These are phyloP conservation scores for Brassica cretica DNA, from an alignment of 345 rosid species.

Conservation along the genomic window DNA sequence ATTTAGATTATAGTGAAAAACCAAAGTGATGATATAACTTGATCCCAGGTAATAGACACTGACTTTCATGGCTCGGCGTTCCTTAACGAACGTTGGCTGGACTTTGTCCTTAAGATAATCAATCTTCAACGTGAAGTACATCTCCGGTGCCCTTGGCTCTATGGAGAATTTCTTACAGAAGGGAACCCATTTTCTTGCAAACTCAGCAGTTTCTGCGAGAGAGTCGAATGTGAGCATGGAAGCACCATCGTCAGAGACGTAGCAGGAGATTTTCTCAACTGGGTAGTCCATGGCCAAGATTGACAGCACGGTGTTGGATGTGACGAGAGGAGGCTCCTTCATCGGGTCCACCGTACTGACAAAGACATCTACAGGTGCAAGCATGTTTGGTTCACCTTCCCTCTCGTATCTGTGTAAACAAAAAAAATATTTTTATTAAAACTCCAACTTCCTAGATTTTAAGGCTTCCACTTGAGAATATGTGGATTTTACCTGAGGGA, in stretches of 20 bases:
- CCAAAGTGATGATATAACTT: neutral
- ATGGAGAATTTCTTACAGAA: slow-evolving; percentile 73
- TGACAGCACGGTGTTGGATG: slow-evolving; percentile 84
- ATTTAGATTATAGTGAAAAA: slow-evolving; percentile 19
- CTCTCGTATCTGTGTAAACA: slow-evolving; percentile 61
- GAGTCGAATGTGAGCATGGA: slow-evolving; percentile 95
- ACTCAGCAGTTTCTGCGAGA: slow-evolving; percentile 76
- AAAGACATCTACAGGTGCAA: slow-evolving; percentile 80
- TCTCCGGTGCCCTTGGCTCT: slow-evolving; percentile 78
- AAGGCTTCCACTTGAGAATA: slow-evolving; percentile 1
- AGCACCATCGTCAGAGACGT: slow-evolving; percentile 94
- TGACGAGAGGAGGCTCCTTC: slow-evolving; percentile 99
- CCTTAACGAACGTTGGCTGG: slow-evolving; percentile 92
- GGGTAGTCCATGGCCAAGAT: slow-evolving; percentile 96
- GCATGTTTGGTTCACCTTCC: slow-evolving; percentile 91
- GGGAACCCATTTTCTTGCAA: slow-evolving; percentile 87
- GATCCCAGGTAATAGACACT: slow-evolving; percentile 10
- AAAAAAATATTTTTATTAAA: neutral
- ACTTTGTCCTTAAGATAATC: slow-evolving; percentile 98
- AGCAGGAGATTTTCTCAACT: slow-evolving; percentile 90
- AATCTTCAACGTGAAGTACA: slow-evolving; percentile 70
- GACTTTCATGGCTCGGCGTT: slow-evolving; percentile 97
- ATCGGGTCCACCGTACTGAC: slow-evolving; percentile 97
- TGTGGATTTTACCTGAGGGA: slow-evolving; percentile 59
- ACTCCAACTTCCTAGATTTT: slow-evolving; percentile 8